Evolutionary conservation across 495 filamentous ascomycete species (phyloP), one percentile per base, ranked within the genome.

Genomic region (Lasiosphaeria hispida): DNA sequence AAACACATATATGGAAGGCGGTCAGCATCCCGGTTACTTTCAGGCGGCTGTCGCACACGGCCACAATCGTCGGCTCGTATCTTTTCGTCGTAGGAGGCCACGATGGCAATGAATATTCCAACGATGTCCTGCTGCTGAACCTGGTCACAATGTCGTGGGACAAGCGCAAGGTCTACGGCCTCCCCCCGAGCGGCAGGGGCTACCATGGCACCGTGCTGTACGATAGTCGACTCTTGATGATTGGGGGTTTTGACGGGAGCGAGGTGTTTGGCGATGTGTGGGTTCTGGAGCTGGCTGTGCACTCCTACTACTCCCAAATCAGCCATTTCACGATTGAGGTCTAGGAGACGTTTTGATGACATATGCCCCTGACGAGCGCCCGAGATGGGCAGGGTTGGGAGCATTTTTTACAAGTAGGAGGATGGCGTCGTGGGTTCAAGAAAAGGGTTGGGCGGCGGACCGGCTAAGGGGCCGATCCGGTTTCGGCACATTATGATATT

Each of bases 121-220:
- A 82, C 62, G 84, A 87, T 53, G 82, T 87, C 48, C 71, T 87
- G 57, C 70, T 86, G 44, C 72, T 87, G 38, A 87, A 87, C 66
- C 71, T 87, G 35, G 84, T 87, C 38, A 87, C 84, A 34, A 87
- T 87, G 84, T 75, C 80, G 33, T 87, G 84, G 84, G 84, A 87
- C 58, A 77, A 72, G 66, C 73, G 84, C 47, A 78, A 72, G 48
- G 80, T 86, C 17, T 87, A 87, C 66, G 84, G 84, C n/a, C 66
- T 79, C 43, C 78, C 81, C 7, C 85, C 84, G 1, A 83, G 72
- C 69, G 80, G 82, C 10, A 66, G 84, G 34, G 84, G 84, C 0
- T 87, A 87, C 63, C 84, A 87, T 68, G 83, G 82, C 44, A 76
- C 84, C 1, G 78, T 87, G 34, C 72, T 86, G 14, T 77, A 86